Percentiles rank a stretch among this genome's conserved stretches.
phyloP scores from a whole-genome alignment of 768 basidiomycete genomes.

The Rhizopogon vulgaris region DNA sequence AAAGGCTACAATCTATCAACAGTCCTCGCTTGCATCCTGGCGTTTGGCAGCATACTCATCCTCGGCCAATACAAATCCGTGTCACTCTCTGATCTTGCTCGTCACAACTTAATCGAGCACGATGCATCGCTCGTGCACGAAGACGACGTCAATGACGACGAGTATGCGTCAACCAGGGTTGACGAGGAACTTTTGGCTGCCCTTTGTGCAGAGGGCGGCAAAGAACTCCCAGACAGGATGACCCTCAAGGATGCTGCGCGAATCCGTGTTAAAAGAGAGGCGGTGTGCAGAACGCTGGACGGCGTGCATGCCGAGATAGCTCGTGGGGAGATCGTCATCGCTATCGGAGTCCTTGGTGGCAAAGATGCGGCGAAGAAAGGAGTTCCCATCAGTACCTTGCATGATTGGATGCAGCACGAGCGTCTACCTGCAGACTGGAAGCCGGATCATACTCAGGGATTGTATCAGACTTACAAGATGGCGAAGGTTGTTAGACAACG shows the following conservation, averaged over 20 bases:
- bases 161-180: conserved; percentile 40
- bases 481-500: conserved; percentile 19
- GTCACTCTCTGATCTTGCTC: conserved; percentile 36
- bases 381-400: conserved; percentile 39
- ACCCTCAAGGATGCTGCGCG: conserved; percentile 35
- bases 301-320: conserved; percentile 52
- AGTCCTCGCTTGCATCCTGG: conserved; percentile 41
- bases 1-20: conserved; percentile 48
- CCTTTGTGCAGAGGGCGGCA: conserved; percentile 29
- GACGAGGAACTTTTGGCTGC: conserved; percentile 31
- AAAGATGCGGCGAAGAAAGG: conserved; percentile 34
- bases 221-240: conserved; percentile 23
- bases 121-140: conserved; percentile 54
- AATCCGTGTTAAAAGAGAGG: conserved; percentile 48
- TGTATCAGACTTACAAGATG: conserved; percentile 25
- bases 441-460: conserved; percentile 24
- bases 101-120: conserved; percentile 50
- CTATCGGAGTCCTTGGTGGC: conserved; percentile 42
- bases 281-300: conserved; percentile 34
- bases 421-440: conserved; percentile 39
- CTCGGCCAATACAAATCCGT: conserved; percentile 30
- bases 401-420: conserved; percentile 46
- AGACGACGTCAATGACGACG: conserved; percentile 33
- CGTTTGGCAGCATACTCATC: conserved; percentile 40
- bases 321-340: conserved; percentile 62